phyloP scores from a whole-genome alignment of 2,329 filamentous ascomycete species.

The Eurotiales sp. region DNA sequence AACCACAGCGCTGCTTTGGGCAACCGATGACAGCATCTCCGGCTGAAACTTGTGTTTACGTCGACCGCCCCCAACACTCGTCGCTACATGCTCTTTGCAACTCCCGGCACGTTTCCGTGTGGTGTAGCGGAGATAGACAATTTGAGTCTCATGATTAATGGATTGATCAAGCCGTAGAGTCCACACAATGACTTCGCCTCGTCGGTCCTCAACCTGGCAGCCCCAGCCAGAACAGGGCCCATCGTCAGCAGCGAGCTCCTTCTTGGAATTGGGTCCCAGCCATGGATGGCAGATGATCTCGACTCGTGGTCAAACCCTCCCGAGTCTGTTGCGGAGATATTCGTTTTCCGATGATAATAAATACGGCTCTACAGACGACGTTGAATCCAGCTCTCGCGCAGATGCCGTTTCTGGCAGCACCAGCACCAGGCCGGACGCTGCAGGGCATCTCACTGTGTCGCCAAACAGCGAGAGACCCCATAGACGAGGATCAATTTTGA shows the following conservation, averaged over 20 bases:
- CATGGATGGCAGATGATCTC: slow-evolving; percentile 33
- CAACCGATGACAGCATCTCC: not conserved
- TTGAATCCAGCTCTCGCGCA: slow-evolving; percentile 2
- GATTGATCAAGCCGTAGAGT: no score
- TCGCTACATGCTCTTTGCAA: no score
- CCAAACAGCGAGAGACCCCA: slow-evolving; percentile 1
- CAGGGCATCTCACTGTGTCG: not conserved
- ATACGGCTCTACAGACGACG: not conserved
- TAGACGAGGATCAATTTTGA: slow-evolving; percentile 67
- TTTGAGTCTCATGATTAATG: no score
- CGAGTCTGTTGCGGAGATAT: slow-evolving; percentile 26
- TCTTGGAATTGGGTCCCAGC: slow-evolving; percentile 30
- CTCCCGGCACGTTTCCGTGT: no score
- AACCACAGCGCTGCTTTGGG: no score
- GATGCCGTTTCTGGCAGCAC: not conserved
- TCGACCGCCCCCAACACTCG: not conserved
- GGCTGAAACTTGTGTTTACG: not conserved
- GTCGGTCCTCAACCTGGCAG: not conserved
- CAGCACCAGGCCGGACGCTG: not conserved
- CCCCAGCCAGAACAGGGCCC: not conserved
- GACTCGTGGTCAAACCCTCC: slow-evolving; percentile 37
- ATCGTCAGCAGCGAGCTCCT: slow-evolving; percentile 13
- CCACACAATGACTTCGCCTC: slow-evolving; percentile 8
- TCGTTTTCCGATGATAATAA: slow-evolving; percentile 5
- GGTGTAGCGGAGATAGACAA: no score